These are phyloP conservation scores for Trichophaea hybrida DNA, from an alignment of 2,329 filamentous ascomycete genomes.

Conservation along the genomic window DNA sequence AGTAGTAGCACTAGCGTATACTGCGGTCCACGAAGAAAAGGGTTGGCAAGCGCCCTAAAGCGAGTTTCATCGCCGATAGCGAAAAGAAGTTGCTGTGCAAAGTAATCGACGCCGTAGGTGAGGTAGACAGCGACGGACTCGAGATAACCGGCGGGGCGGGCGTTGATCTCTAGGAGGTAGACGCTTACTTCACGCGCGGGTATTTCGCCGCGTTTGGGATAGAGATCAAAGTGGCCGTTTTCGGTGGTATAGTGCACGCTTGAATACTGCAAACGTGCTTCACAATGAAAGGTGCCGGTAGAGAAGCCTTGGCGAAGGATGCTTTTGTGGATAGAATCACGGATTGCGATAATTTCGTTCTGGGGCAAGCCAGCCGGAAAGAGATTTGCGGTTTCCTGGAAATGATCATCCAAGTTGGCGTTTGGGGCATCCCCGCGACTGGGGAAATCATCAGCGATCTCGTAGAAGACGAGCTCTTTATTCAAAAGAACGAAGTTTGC, in stretches of 20 bases:
- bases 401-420: background rate
- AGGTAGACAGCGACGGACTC: background rate
- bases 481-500: conserved; percentile 33
- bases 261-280: background rate
- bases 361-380: background rate
- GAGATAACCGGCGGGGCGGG: background rate
- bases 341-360: background rate
- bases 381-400: background rate
- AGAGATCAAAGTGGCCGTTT: background rate
- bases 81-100: background rate
- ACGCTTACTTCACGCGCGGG: background rate
- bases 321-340: background rate
- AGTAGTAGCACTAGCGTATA: background rate
- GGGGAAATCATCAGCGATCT: conserved; percentile 33
- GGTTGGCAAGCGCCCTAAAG: background rate
- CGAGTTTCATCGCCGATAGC: background rate
- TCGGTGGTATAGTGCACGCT: background rate
- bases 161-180: background rate
- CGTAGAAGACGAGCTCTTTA: conserved; percentile 33
- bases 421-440: conserved; percentile 6
- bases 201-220: background rate
- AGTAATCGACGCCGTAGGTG: background rate
- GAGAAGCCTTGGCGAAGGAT: background rate
- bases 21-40: background rate
- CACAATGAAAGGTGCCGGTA: background rate